Percentiles rank a stretch among this genome's conserved stretches.
Evolutionary conservation across 2,329 filamentous ascomycete species (phyloP).

Genomic region (Fusarium sp.): DNA sequence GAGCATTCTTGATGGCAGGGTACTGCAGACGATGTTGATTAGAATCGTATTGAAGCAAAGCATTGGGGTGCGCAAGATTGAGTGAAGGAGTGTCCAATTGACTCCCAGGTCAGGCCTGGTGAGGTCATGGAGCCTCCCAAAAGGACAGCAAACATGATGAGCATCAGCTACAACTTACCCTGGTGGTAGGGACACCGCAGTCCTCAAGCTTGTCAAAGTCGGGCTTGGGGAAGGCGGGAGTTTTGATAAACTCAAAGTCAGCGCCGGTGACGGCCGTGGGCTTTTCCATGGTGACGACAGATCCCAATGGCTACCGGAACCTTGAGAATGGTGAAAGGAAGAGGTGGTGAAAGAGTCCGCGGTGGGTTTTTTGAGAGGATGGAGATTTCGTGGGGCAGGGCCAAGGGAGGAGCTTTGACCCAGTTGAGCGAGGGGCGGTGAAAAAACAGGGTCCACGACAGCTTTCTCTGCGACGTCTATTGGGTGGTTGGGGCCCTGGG

Average conservation of each 20-base stretch:
- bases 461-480: conserved; percentile 5
- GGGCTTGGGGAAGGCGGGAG: conserved; percentile 60
- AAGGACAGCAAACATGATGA: conserved; percentile 37
- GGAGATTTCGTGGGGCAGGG: conserved; percentile 41
- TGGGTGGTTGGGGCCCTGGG: conserved; percentile 15
- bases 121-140: conserved; percentile 7
- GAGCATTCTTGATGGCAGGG: conserved; percentile 91
- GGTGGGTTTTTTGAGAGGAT: conserved; percentile 36
- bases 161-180: conserved; percentile 47
- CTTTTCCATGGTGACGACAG: conserved; percentile 54
- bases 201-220: conserved; percentile 80
- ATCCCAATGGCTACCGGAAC: conserved; percentile 48
- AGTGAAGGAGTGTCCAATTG: conserved; percentile 22
- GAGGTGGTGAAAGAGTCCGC: conserved; percentile 21
- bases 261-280: conserved; percentile 50
- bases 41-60: conserved; percentile 12
- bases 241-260: conserved; percentile 62
- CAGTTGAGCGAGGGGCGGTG: conserved; percentile 37
- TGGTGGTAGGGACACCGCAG: conserved; percentile 61
- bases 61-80: background rate
- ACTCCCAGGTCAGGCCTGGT: conserved; percentile 46
- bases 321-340: conserved; percentile 37
- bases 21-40: conserved; percentile 39
- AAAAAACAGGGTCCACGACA: conserved; percentile 29
- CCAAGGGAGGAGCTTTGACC: conserved; percentile 37